These are phyloP conservation scores for Phytophthora sansomeana DNA, from an alignment of 352 stramenopile genomes.

Conservation along the genomic window DNA sequence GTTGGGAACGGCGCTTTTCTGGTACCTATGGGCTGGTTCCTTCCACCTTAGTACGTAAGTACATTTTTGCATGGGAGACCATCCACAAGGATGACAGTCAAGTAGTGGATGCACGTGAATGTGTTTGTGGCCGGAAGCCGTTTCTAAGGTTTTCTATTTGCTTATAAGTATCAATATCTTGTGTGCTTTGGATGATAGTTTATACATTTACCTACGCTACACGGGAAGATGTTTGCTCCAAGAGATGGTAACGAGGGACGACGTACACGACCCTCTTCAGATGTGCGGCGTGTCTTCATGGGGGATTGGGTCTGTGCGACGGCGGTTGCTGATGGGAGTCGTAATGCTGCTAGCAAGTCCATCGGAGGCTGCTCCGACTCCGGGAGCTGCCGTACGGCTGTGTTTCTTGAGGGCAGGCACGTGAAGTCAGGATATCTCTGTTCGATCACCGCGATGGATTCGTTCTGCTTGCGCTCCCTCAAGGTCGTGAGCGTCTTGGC, in stretches of 20 bases:
- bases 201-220: slow-evolving; percentile 34
- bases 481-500: slow-evolving; percentile 43
- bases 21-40: no score
- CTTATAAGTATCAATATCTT: slow-evolving; percentile 32
- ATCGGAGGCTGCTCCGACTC: slow-evolving; percentile 22
- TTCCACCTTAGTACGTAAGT: no score
- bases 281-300: slow-evolving; percentile 15
- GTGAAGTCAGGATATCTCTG: slow-evolving; percentile 74
- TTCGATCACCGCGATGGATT: slow-evolving; percentile 66
- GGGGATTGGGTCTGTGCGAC: slow-evolving; percentile 23
- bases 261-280: slow-evolving; percentile 33
- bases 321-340: slow-evolving; percentile 25
- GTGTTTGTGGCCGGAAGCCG: slow-evolving; percentile 13
- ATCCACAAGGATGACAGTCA: no score
- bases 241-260: slow-evolving; percentile 24
- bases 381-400: slow-evolving; percentile 15
- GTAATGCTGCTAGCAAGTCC: slow-evolving; percentile 41
- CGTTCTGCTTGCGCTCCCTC: slow-evolving; percentile 41
- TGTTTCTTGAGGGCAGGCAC: slow-evolving; percentile 44
- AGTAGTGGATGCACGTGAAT: background rate
- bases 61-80: no score
- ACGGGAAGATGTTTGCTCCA: slow-evolving; percentile 20
- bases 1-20: no score
- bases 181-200: slow-evolving; percentile 20
- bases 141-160: slow-evolving; percentile 38